Evolutionary conservation across 2,329 filamentous ascomycete species (phyloP), one percentile per base, ranked within the genome.

Genomic region (Trichoderma endophyticum): DNA sequence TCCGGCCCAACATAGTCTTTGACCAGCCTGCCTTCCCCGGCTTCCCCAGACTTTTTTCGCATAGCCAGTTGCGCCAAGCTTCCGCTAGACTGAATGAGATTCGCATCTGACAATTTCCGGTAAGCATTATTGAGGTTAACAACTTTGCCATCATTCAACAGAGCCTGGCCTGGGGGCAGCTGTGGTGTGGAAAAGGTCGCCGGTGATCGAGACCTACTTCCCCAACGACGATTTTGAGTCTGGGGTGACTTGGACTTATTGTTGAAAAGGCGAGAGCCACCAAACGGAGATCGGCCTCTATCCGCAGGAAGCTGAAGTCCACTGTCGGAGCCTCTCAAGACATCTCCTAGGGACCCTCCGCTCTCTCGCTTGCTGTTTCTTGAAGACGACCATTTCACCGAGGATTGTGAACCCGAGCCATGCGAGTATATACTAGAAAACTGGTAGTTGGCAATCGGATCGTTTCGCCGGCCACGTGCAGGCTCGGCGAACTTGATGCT

Each of bases 61-160:
- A 87, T 84, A 21, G 90, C 86, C 26, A 93, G 83, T 65, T 85
- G 84, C 7, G 91, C 86, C 36, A 95, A 81, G 65, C 84, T 88
- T 32, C 92, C 90, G 21, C 88, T 86, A 6, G 90, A 90, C 34
- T 86, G 86, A 4, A 89, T 85, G 57, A 95, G 82, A 65, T 91
- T 90, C 12, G 91, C 91, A 78, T 95, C 91, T 1, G 92, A 93
- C 21, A 94, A 82, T 72, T 89, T 87, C 65, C 90, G 86, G 78
- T 94, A 93, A 4, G 92, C 91, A 74, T 85, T 91, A 72, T 87
- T 89, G 80, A 92, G 88, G 77, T 94, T 91, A 66, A 94, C 83
- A 1, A 88, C 79, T 61, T 87, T 86, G 12, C 89, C 90, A 69
- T 89, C 89, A 56, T 89, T 87, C 4, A 92, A 84, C 59, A 89